Evolutionary conservation across 1,284 basidiomycete species (phyloP), one percentile per base, ranked within the genome.

Genomic region (Leccinum griseonigrum): DNA sequence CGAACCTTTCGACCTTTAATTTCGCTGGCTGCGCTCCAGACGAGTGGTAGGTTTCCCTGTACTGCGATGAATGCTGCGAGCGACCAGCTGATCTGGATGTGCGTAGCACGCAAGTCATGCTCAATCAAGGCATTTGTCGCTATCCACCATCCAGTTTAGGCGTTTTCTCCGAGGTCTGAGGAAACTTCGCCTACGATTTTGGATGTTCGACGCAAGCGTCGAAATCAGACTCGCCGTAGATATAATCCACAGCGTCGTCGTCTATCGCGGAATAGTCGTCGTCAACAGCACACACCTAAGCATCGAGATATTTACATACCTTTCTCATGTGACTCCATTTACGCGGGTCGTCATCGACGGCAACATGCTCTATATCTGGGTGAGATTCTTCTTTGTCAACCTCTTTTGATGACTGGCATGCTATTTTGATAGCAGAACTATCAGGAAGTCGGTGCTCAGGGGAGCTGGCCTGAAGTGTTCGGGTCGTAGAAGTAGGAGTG

Each of bases 11-110:
- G 79, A 6, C 92, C 93, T 65, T 86, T 87, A 56, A 96, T 83
- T 72, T 95, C 92, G 58, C 87, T 90, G 18, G 90, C 76, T 0
- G 85, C 81, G 57, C 82, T 85, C 92, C 92, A 94, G 6, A 90
- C 58, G 14, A 91, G 69, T 0, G 91, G 91, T 56, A 86, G 75
- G 11, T 77, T 72, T 1, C 92, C 92, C 72, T 93, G 91, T n/a
- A 91, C 73, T 22, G 92, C 76, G 66, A 95, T 94, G 75, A 92
- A 96, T 13, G 92, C 68, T 1, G 90, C 87, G 9, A 95, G 74
- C 66, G 84, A 87, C 69, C 90, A 79, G 58, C 91, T 90, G 60
- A 96, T 87, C 65, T 92, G 81, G 2, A 82, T 77, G 54, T 84
- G 81, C 0, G 83, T 86, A 0, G 91, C 90, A 61, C 85, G 79